These are phyloP conservation scores for Gossypium ekmanianum DNA, from an alignment of 345 rosid species.

Conservation along the genomic window DNA sequence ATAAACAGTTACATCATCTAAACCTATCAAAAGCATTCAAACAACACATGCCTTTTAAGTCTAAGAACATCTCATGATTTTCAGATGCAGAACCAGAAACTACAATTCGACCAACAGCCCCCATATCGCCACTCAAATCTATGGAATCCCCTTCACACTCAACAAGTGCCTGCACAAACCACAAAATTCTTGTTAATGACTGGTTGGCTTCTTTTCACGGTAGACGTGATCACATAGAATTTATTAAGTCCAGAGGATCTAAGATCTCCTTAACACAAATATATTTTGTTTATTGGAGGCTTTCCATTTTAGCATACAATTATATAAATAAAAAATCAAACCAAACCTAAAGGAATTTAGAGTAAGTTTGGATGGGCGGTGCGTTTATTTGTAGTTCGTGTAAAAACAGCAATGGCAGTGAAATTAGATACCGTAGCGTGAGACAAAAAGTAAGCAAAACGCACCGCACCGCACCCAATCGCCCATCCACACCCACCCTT, in stretches of 20 bases:
- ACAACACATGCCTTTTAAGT: conserved; percentile 67
- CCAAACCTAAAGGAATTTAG: neutral
- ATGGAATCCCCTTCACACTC: conserved; percentile 42
- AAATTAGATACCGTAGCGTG: no score
- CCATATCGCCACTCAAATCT: conserved; percentile 94
- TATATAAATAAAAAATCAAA: neutral
- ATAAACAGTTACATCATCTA: neutral
- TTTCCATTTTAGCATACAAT: neutral
- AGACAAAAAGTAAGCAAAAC: no score
- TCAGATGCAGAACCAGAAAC: conserved; percentile 52
- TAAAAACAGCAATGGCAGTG: no score
- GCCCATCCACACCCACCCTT: no score
- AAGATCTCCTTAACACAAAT: neutral
- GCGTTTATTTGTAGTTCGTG: no score
- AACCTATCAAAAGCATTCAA: neutral
- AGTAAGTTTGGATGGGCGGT: no score
- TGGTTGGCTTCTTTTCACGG: neutral
- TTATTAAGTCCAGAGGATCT: neutral
- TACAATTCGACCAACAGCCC: conserved; percentile 87
- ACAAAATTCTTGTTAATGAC: conserved; percentile 17
- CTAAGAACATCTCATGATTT: conserved; percentile 62
- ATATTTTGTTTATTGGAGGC: neutral
- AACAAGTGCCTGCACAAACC: conserved; percentile 68
- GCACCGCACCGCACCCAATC: no score
- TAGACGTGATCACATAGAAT: neutral